Base-by-base conservation (phyloP, 257 asterid genomes). In the Primulina eburnea region DNA sequence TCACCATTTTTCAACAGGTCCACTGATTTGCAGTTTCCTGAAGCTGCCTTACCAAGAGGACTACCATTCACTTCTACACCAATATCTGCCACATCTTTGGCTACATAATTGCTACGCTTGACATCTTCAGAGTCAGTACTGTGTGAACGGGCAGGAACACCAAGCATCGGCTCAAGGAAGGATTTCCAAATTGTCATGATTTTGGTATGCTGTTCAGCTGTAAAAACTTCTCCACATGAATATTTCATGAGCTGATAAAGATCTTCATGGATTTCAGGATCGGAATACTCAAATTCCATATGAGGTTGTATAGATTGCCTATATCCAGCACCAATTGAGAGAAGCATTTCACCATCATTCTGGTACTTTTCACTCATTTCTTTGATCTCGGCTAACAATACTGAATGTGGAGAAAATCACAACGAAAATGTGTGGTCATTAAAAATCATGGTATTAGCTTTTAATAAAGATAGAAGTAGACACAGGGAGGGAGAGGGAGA, bases 251-350 rank as follows among this genome's bases (percentile, higher is more conserved):
- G 87, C 82, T 86, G 82, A 78, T 79, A 79, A 33, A 94, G 83
- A 79, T 94, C 97, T 72, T 89, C 91, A 52, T 94, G 97, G 85
- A 94, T 80, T 47, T 86, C 90, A 16, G 80, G 82, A 81, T 94
- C 97, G 70, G 90, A 81, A 79, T 82, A 91, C 75, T 79, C 84
- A 59, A 79, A 88, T 73, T 80, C 88, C 90, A 94, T 74, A 75
- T 89, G 88, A 69, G 95, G 83, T 70, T 70, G 71, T 50, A 73
- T 69, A 40, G 91, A 88, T 38, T 80, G 93, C 73, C 82, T 85
- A 83, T 75, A 77, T 53, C 86, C 92, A 83, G 90, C 90, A 75
- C 83, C 86, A 35, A 78, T 34, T 28, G 92, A 80, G 66, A 85
- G 86, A 72, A 86, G 77, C 81, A 73, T 71, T 55, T 85, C 93